Base-by-base conservation (phyloP, 345 rosid species). In the Pugionium dolabratum region DNA sequence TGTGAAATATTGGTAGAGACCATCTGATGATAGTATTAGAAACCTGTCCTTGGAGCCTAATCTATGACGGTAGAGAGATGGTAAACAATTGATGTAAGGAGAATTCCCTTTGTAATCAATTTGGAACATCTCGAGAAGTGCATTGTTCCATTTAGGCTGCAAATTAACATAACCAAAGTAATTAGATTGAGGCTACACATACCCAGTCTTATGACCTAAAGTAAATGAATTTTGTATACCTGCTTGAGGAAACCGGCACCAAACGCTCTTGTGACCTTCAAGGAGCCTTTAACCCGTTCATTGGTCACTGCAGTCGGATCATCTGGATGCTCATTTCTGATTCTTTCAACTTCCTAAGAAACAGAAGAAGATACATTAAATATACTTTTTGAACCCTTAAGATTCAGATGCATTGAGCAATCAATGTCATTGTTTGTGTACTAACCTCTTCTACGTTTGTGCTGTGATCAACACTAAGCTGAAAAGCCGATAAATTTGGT, bases 171-270 rank as follows among this genome's bases (percentile, higher is more conserved):
- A 37, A 9, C 25, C 10, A 56, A 57, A 34, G 8, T 44, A 35
- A 46, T 67, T 39, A 68, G 9, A 56, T 4, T 37, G 34, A 58
- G 30, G 30, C 27, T 4, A 6, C 9, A 9, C 4, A 36, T 34
- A 49, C 8, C 31, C 1, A 7, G 35, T 33, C 2, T 18, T n/a
- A 41, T 40, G 27, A 47, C 28, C 6, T 46, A 29, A 53, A 4
- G 31, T 18, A 1, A 11, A 45, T 49, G 48, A 40, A 64, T 57
- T 1, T 43, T 33, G 18, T 50, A 44, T 72, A 92, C 98, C 94
- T 87, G 86, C 66, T 93, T 93, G 57, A 93, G 87, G 71, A 88
- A 93, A 33, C 98, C 96, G 25, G 95, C 98, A 50, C 98, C 98
- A 4, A 90, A 93, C 35, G 98, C 98, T 52, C 98, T 82, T 52